Base-by-base conservation (phyloP, 202 grass and related monocot species). In the Panicum virgatum region DNA sequence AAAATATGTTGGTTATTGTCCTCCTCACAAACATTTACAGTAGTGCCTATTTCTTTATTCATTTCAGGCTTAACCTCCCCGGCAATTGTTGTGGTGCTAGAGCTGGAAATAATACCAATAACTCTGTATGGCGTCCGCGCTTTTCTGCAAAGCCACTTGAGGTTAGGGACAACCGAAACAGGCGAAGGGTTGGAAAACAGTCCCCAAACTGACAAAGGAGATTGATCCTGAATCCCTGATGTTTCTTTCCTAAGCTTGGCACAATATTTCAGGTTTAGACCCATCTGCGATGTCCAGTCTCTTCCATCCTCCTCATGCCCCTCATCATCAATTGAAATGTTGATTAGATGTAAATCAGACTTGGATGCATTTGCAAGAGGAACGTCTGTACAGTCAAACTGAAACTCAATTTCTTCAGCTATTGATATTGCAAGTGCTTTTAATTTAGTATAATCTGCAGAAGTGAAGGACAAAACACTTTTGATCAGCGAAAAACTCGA, bases 351-450 rank as follows among this genome's bases (percentile, higher is more conserved):
- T 47, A 99, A 51, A 91, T 92, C 89, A 75, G 96, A 83, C 42
- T 80, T 83, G 22, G 85, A 94, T 61, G 93, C 92, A 92, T 90
- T 99, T 70, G 73, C 85, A 75, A 96, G 75, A 77, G 89, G 84
- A 76, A 90, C 66, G 77, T 99, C 96, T 75, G 87, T 85, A 85
- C 78, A 96, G 29, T 92, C 84, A 65, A 93, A 90, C 45, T 83
- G 80, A 47, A 90, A 87, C 63, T 88, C 85, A 15, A 91, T 94
- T 87, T 99, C 96, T 83, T 99, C 96, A 52, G 96, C 96, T 79
- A 99, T 84, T 47, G 91, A 99, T 94, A 99, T 94, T 53, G 96
- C 93, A 44, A 99, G 85, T 11, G 96, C 96, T 86, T 99, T 99
- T 86, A 99, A 66, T 76, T 90, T 94, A 67, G 87, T 84, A 81